Percentiles rank a stretch among this genome's conserved stretches.
Conservation (phyloP, 169 alveolate species). For the Cryptosporidium andersoni region DNA sequence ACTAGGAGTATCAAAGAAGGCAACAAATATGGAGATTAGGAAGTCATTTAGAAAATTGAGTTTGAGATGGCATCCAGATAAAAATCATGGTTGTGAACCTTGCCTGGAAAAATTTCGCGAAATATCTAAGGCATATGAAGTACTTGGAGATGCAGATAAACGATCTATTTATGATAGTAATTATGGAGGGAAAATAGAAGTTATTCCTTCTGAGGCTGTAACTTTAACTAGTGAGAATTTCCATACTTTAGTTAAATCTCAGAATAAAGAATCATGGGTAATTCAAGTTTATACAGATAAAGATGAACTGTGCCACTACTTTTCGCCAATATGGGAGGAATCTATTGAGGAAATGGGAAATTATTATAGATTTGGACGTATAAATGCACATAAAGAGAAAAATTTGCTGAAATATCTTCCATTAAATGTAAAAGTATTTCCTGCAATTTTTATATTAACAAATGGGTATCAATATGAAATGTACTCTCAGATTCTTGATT, state of each 20-base stretch:
- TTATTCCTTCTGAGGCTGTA: constrained; percentile 75
- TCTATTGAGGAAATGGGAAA: constrained; percentile 74
- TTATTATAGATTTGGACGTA: constrained; percentile 74
- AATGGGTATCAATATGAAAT: constrained; percentile 74
- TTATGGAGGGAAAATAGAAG: constrained; percentile 74
- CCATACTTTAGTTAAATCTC: constrained; percentile 65
- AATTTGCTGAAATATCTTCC: constrained; percentile 74
- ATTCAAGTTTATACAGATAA: constrained; percentile 77
- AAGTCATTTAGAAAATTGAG: constrained; percentile 82
- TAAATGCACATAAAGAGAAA: constrained; percentile 73
- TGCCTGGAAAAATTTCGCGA: constrained; percentile 81
- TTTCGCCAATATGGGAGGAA: constrained; percentile 78
- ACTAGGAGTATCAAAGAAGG: constrained; percentile 79
- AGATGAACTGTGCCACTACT: constrained; percentile 74
- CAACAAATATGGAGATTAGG: constrained; percentile 80
- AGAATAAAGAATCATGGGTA: constrained; percentile 73
- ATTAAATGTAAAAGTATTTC: constrained; percentile 75
- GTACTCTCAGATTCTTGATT: constrained; percentile 73
- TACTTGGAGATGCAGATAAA: constrained; percentile 83
- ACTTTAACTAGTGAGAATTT: constrained; percentile 71
- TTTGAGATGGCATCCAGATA: constrained; percentile 85
- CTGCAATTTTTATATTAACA: constrained; percentile 74
- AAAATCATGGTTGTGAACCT: constrained; percentile 80
- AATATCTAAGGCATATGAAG: constrained; percentile 87
- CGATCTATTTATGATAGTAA: constrained; percentile 83